Base-by-base conservation (phyloP, 2,329 filamentous ascomycete genomes). In the Colletotrichum theobromicola region DNA sequence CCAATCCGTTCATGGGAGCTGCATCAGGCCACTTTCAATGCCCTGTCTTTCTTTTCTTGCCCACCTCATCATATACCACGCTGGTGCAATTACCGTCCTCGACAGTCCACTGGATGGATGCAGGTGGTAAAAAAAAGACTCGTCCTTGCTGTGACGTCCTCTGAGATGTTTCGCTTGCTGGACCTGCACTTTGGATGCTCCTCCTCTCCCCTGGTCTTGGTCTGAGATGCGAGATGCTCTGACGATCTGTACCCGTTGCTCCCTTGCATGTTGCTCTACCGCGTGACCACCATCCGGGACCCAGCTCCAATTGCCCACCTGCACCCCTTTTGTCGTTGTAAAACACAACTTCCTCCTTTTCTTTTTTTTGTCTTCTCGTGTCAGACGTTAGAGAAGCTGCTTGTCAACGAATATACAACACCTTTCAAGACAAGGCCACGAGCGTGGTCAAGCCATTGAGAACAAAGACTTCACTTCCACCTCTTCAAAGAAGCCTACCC, bases 21-120 rank as follows among this genome's bases (percentile, higher is more conserved):
- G 72, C 68, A 75, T 75, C 72, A 75, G 72, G 63, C 72, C 72
- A 75, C 34, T 75, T 72, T 67, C 62, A 34, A 30, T 57, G 55
- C 62, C 63, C 68, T 67, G 55, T 57, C 42, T 53, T 72, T 67
- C 53, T 61, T 62, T 62, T 72, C 63, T 70, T 37, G 55, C 72
- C 57, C 57, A 63, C 53, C 32, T 28, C 32, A 46, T 28, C 32
- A 46, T 32, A 12, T 15, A 42, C 34, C 13, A 18, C 4, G n/a
- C 42, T 46, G 42, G 42, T 46, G 42, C 42, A 46, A 7, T 30
- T 58, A 30, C 30, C 53, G 50, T 50, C 26, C 24, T 30, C 26
- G n/a, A 46, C n/a, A 66, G 42, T 24, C 28, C 32, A 62, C 60
- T 62, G 32, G 60, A 62, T 24, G 60, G 60, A 62, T 62, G n/a